Conservation (phyloP, 257 asterid species). For the Solanum medicagineum region DNA sequence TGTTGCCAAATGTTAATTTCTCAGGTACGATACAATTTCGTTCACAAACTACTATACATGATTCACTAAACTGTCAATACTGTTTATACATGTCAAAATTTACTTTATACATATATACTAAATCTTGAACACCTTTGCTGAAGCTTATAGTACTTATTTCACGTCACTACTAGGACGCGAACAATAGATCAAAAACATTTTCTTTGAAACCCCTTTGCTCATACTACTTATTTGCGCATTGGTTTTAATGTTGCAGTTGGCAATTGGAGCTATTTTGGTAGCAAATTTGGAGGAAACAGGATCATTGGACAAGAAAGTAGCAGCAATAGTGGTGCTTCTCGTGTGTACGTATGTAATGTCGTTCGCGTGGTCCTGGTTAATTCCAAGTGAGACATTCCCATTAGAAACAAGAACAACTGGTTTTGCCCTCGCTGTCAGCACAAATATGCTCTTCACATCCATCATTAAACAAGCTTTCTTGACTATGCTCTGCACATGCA, state of each 20-base stretch:
- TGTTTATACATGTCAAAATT: not conserved
- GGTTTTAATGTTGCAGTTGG: constrained; percentile 20
- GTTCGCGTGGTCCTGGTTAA: constrained; percentile 80
- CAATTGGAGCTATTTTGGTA: constrained; percentile 32
- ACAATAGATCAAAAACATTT: not conserved
- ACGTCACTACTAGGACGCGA: not conserved
- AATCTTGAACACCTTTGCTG: not conserved
- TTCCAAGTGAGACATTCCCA: constrained; percentile 67
- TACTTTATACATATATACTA: not conserved
- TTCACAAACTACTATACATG: not conserved
- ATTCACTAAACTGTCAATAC: not conserved
- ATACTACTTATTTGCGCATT: no score
- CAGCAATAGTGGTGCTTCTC: constrained; percentile 32
- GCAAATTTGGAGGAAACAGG: constrained; percentile 28
- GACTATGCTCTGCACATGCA: constrained; percentile 24
- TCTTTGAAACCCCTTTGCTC: not conserved
- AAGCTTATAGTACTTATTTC: not conserved
- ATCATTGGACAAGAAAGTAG: constrained; percentile 14
- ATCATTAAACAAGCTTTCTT: constrained; percentile 21
- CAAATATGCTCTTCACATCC: constrained; percentile 29
- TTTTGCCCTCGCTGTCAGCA: constrained; percentile 55
- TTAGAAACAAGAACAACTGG: constrained; percentile 64
- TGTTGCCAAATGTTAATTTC: constrained; percentile 3
- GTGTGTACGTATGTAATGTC: constrained; percentile 57
- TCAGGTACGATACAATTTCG: not conserved